phyloP scores from a whole-genome alignment of 1,284 basidiomycete genomes.

The Entoloma clypeatum region DNA sequence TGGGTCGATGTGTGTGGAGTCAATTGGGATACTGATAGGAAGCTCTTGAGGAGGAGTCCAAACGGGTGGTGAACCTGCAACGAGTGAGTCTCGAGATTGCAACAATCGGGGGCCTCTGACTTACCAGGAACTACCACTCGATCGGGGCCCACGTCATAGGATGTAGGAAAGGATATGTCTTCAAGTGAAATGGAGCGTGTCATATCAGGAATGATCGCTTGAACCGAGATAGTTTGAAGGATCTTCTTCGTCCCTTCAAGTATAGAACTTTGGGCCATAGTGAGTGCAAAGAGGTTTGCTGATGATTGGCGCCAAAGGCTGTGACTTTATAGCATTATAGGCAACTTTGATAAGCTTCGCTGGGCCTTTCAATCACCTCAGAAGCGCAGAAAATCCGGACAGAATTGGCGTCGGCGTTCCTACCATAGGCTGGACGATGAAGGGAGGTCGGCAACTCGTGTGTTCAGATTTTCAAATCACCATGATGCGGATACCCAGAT shows the following conservation, averaged over 20 bases:
- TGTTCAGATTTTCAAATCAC: no score
- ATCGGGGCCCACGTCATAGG: constrained; percentile 15
- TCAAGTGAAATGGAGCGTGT: constrained; percentile 11
- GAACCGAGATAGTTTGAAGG: constrained; percentile 5
- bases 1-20: constrained; percentile 14
- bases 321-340: no score
- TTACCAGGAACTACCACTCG: constrained; percentile 15
- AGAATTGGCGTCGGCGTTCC: no score
- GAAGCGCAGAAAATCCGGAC: no score
- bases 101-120: background rate
- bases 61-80: constrained; percentile 15
- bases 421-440: no score
- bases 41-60: constrained; percentile 19
- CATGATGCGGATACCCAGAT: no score
- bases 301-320: no score
- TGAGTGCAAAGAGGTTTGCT: no score
- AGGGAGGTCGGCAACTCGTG: no score
- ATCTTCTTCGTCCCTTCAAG: constrained; percentile 13
- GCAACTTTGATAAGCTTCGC: no score
- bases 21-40: constrained; percentile 11
- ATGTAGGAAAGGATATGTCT: constrained; percentile 11
- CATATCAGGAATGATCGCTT: constrained; percentile 5
- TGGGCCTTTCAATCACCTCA: no score
- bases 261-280: constrained; percentile 13
- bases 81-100: background rate